These are phyloP conservation scores for Pseudogymnoascus sp. DNA, from an alignment of 2,329 filamentous ascomycete genomes.

Conservation along the genomic window DNA sequence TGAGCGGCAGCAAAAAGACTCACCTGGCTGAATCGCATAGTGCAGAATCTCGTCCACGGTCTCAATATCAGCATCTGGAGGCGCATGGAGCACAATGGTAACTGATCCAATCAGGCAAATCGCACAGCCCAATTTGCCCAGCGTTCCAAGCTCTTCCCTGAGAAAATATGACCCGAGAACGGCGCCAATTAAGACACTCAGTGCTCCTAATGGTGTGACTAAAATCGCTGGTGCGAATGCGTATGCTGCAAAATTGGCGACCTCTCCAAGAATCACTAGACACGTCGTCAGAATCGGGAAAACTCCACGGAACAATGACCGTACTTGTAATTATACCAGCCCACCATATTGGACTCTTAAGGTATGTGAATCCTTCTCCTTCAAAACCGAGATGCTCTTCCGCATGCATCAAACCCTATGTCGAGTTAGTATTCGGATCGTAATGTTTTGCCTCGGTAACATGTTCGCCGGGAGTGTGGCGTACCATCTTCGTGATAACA, in stretches of 20 bases:
- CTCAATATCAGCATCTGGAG: constrained; percentile 82
- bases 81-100: constrained; percentile 95
- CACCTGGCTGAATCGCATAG: constrained; percentile 88
- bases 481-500: constrained; percentile 96
- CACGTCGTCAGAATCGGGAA: constrained; percentile 21
- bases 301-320: constrained; percentile 27
- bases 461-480: constrained; percentile 20
- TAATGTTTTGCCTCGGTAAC: not conserved
- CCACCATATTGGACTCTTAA: constrained; percentile 97
- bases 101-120: constrained; percentile 94
- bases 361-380: constrained; percentile 89
- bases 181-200: constrained; percentile 91
- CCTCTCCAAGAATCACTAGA: constrained; percentile 81
- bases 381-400: constrained; percentile 91
- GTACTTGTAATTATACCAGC: constrained; percentile 81
- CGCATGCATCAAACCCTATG: constrained; percentile 79
- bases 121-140: constrained; percentile 92
- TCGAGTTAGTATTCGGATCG: constrained; percentile 14
- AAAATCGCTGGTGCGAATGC: constrained; percentile 98
- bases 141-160: constrained; percentile 76
- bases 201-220: constrained; percentile 86
- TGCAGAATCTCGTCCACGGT: constrained; percentile 87
- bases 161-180: constrained; percentile 93
- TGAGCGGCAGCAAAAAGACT: constrained; percentile 21
- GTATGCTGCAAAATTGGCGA: constrained; percentile 97